Evolutionary conservation across 352 stramenopile genomes (phyloP).

Genomic region (Phytophthora constricta): DNA sequence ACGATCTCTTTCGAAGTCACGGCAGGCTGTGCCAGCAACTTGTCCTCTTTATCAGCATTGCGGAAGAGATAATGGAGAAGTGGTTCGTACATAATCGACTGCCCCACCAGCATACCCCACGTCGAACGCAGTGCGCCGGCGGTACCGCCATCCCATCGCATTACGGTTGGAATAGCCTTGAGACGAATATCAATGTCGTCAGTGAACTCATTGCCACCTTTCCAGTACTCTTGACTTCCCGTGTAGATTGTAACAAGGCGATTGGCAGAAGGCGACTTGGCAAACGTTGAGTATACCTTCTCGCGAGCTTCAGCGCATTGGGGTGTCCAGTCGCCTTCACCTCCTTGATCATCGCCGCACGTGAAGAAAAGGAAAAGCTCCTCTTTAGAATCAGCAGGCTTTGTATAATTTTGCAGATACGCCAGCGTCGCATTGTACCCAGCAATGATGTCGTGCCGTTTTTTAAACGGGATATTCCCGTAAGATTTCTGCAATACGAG

Average conservation of each 20-base stretch:
- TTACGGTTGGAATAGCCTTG: constrained; percentile 63
- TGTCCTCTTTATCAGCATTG: constrained; percentile 55
- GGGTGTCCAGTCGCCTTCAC: constrained; percentile 56
- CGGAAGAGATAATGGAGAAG: constrained; percentile 74
- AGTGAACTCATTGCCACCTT: constrained; percentile 59
- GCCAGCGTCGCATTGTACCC: constrained; percentile 59
- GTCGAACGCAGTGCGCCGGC: constrained; percentile 50
- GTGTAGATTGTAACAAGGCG: constrained; percentile 64
- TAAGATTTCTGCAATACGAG: constrained; percentile 24
- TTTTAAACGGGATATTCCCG: constrained; percentile 38
- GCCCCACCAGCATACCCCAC: constrained; percentile 56
- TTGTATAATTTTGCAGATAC: constrained; percentile 56
- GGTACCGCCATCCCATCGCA: constrained; percentile 60
- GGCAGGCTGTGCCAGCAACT: constrained; percentile 42
- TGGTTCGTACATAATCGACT: constrained; percentile 57
- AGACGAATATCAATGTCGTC: constrained; percentile 67
- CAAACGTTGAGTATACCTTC: constrained; percentile 62
- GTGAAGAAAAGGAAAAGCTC: constrained; percentile 76
- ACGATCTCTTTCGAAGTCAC: constrained; percentile 62
- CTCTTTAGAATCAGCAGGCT: constrained; percentile 29
- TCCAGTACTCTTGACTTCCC: constrained; percentile 60
- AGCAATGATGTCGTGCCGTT: constrained; percentile 51
- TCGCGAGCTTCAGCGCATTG: constrained; percentile 50
- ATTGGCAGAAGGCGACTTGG: constrained; percentile 59
- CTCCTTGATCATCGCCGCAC: constrained; percentile 57